Evolutionary conservation across 2,329 filamentous ascomycete species (phyloP).

Genomic region (Rutstroemia sp.): DNA sequence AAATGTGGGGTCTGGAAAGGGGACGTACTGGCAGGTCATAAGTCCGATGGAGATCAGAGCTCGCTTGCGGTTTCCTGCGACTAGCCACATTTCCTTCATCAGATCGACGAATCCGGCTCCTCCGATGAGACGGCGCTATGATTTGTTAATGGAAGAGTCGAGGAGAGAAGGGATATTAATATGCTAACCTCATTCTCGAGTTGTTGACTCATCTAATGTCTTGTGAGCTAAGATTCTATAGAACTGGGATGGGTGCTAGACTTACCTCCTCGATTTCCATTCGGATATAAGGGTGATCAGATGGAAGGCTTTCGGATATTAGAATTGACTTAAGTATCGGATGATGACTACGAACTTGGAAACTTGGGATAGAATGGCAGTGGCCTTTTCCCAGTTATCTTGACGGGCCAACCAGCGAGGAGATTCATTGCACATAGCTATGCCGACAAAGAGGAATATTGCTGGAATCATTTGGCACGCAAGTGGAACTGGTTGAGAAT

Average conservation of each 20-base stretch:
- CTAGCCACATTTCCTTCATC: constrained; percentile 56
- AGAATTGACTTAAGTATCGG: constrained; percentile 30
- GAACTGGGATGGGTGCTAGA: not conserved
- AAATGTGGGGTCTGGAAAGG: too few relatives aligned
- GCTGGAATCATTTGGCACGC: constrained; percentile 59
- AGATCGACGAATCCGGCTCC: constrained; percentile 41
- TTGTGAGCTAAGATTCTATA: not conserved
- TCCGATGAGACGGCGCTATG: constrained; percentile 35
- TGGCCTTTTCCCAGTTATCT: constrained; percentile 60
- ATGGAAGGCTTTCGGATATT: constrained; percentile 41
- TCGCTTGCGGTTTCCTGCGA: constrained; percentile 53
- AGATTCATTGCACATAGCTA: constrained; percentile 53
- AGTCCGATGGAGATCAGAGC: constrained; percentile 55
- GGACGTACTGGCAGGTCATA: constrained; percentile 43
- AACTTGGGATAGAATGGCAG: constrained; percentile 46
- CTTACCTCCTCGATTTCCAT: constrained; percentile 44
- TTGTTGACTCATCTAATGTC: constrained; percentile 33
- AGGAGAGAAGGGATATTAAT: too few relatives aligned
- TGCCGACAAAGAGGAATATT: constrained; percentile 50
- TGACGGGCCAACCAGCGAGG: constrained; percentile 61
- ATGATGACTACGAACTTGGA: constrained; percentile 17
- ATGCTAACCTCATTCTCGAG: constrained; percentile 37
- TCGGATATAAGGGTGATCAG: constrained; percentile 46
- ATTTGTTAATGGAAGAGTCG: too few relatives aligned
- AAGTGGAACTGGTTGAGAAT: constrained; percentile 52